Base-by-base conservation (phyloP, 169 alveolate species). In the Neospora caninum region DNA sequence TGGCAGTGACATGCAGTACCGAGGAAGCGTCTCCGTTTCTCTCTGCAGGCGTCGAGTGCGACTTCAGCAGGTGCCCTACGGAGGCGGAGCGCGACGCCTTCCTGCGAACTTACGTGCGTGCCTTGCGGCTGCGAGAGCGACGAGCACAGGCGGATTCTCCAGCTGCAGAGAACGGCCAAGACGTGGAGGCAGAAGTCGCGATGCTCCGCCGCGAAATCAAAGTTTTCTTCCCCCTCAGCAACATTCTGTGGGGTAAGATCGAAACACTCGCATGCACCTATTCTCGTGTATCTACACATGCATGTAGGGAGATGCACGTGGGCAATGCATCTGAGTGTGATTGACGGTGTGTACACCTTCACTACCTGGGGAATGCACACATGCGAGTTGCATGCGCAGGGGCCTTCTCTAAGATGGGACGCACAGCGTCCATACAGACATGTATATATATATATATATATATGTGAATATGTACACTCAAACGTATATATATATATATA, bases 231-330 rank as follows among this genome's bases (percentile, higher is more conserved):
- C 41, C 89, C 13, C 43, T 42, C 41, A 41, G 69, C 41, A 25
- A 42, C 89, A 43, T 82, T 43, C n/a, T 82, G 34, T 82, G 89
- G 89, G 89, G 89, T 82, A 31, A 9, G 89, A 20, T n/a, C 9
- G 31, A 64, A 49, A 49, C 58, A 13, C 4, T 4, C 22, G 4
- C 58, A 49, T 49, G 58, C 58, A 49, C 22, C 58, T 49, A 4
- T 49, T 7, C 58, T 7, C 22, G 58, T 49, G 58, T 49, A 49
- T 49, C 58, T 49, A 49, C 58, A 49, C 58, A 49, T 7, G 13
- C 58, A 49, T 4, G 13, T 49, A 49, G 13, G 22, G 58, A 7
- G 4, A 7, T 49, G 58, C 58, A 13, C 13, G 4, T 49, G 13
- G 13, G 22, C 58, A 13, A 13, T 4, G 58, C 13, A 13, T 49